Evolutionary conservation across 345 rosid species (phyloP).

Genomic region (Linum tenue): DNA sequence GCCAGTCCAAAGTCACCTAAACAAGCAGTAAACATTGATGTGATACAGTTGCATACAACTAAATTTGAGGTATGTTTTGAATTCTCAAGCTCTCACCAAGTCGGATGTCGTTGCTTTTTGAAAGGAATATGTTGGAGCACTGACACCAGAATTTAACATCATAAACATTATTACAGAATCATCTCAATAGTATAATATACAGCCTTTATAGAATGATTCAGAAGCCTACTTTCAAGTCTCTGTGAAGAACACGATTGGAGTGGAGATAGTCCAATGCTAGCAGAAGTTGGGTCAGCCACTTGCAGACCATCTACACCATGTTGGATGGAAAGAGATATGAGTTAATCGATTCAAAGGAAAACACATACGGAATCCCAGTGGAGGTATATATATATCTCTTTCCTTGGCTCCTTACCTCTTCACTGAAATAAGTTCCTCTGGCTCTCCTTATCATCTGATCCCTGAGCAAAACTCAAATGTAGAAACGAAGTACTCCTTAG

Average conservation of each 20-base stretch:
- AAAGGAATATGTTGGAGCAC: slow-evolving; percentile 51
- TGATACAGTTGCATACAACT: background rate
- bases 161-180: background rate
- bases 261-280: slow-evolving; percentile 44
- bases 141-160: slow-evolving; percentile 6
- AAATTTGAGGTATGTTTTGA: background rate
- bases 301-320: slow-evolving; percentile 34
- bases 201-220: background rate
- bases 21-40: background rate
- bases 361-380: background rate
- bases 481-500: too few relatives aligned
- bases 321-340: background rate
- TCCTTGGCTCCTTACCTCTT: slow-evolving; percentile 32
- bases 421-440: slow-evolving; percentile 32
- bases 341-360: background rate
- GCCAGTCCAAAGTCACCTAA: slow-evolving; percentile 53
- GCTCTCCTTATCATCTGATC: slow-evolving; percentile 35
- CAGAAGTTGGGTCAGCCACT: slow-evolving; percentile 45
- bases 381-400: background rate
- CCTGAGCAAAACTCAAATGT: slow-evolving; percentile 13
- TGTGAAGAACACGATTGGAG: slow-evolving; percentile 39
- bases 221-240: slow-evolving; percentile 33
- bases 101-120: slow-evolving; percentile 30
- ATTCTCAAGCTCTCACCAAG: slow-evolving; percentile 22
- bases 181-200: background rate